Evolutionary conservation across 805 yeast genomes (phyloP), one percentile per base, ranked within the genome.

Genomic region (Teunomyces stri): DNA sequence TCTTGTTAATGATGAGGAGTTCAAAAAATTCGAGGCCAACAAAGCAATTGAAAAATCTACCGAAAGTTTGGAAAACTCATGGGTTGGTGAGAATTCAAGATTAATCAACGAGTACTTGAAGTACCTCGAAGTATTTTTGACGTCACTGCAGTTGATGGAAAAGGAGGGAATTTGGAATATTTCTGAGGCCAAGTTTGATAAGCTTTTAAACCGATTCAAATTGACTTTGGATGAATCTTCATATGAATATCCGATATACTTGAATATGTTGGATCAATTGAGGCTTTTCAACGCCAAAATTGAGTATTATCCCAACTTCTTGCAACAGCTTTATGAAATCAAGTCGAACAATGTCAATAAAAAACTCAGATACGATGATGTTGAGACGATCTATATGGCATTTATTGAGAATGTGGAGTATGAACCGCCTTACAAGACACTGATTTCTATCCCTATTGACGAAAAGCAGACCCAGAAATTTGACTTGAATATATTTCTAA

Each of bases 1-100:
- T 1, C 48, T 71, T 16, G 42, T 61, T 7, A 69, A 57, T 54
- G 49, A 55, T 7, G 60, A 62, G 34, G 64, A 51, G 1, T 71
- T 70, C 47, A 44, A 39, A 9, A 44, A 51, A 16, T 52, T 62
- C 43, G 72, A 65, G 39, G 39, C 54, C 1, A 47, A 50, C 12
- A 43, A 47, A 25, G 42, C 41, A 6, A 48, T 46, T n/a, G 45
- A 44, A n/a, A 37, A 54, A 11, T 37, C 46, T 6, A 34, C 44
- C n/a, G n/a, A 22, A 4, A 35, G 28, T 4, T n/a, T 16, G 10
- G 48, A 44, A 15, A 31, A 28, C 28, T 48, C 57, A 4, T 33
- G 50, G 20, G 51, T 56, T 42, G 58, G 58, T 4, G 51, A 55
- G 15, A 52, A 50, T 43, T 43, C 47, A 36, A 39, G 39, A 30